Percentiles rank a stretch among this genome's conserved stretches.
Conservation (phyloP, 177 flowering plant genomes). For the Telopea speciosissima region DNA sequence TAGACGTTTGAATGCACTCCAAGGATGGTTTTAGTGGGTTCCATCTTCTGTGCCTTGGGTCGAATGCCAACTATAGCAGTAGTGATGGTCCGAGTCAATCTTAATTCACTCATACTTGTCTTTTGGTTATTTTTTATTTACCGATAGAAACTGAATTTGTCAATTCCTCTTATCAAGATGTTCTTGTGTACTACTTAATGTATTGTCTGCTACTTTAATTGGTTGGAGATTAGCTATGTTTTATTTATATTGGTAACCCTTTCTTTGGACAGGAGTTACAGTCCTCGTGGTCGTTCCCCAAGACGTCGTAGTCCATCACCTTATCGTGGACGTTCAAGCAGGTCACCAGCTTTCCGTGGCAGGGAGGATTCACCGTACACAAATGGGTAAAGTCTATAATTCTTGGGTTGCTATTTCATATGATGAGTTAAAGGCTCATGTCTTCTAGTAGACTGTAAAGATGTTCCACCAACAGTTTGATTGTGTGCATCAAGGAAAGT, state of each 20-base stretch:
- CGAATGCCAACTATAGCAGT: too few relatives aligned
- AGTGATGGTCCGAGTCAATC: too few relatives aligned
- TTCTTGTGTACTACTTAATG: too few relatives aligned
- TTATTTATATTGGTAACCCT: not conserved
- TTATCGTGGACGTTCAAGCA: slow-evolving; percentile 61
- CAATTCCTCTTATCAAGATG: not conserved
- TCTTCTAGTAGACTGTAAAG: not conserved
- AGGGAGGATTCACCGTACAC: slow-evolving; percentile 68
- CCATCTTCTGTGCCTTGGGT: too few relatives aligned
- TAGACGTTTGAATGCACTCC: too few relatives aligned
- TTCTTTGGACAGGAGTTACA: slow-evolving; percentile 49
- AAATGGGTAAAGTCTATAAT: slow-evolving; percentile 46
- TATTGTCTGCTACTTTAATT: not conserved
- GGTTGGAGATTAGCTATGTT: not conserved
- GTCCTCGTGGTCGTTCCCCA: slow-evolving; percentile 80
- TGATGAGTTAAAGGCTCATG: not conserved
- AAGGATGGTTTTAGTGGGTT: too few relatives aligned
- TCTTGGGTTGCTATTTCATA: not conserved
- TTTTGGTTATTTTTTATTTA: too few relatives aligned
- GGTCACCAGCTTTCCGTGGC: slow-evolving; percentile 66
- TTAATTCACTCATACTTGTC: too few relatives aligned
- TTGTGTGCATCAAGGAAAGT: not conserved
- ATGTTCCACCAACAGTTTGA: not conserved
- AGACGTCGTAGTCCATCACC: slow-evolving; percentile 63
- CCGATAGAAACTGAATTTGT: not conserved